Evolutionary conservation across 2,329 filamentous ascomycete species (phyloP).

Genomic region (Fusarium pininemorale): DNA sequence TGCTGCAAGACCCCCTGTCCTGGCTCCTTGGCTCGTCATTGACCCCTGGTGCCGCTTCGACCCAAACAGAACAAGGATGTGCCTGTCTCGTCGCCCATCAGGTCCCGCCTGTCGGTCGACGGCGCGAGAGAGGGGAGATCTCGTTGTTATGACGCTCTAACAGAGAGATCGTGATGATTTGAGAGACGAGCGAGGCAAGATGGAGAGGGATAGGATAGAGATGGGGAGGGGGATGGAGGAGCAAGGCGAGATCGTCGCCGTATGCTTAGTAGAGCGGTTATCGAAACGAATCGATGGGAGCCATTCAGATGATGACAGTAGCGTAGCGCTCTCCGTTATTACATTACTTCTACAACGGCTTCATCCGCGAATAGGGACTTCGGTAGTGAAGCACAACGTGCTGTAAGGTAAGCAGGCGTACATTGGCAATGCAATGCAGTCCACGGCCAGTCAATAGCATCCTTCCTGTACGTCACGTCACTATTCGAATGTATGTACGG

Average conservation of each 20-base stretch:
- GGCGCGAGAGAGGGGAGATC: constrained; percentile 25
- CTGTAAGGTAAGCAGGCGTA: neutral
- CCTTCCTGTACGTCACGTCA: constrained; percentile 28
- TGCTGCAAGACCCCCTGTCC: constrained; percentile 15
- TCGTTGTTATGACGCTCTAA: constrained; percentile 16
- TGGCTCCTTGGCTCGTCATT: constrained; percentile 1
- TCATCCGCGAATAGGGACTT: constrained; percentile 3
- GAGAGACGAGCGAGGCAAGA: neutral
- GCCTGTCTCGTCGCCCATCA: constrained; percentile 11
- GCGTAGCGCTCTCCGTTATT: neutral
- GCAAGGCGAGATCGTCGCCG: neutral
- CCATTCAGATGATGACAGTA: constrained; percentile 1
- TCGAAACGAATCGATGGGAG: neutral
- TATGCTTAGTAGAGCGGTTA: constrained; percentile 4
- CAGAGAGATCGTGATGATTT: constrained; percentile 17
- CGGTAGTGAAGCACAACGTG: neutral
- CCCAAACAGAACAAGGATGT: constrained; percentile 13
- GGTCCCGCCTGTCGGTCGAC: constrained; percentile 28
- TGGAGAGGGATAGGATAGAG: neutral
- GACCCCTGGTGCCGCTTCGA: constrained; percentile 20
- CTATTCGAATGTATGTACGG: neutral
- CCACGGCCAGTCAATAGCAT: neutral
- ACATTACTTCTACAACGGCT: neutral
- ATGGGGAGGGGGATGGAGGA: neutral
- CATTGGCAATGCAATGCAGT: neutral